phyloP scores from a whole-genome alignment of 805 yeast genomes.

The Metschnikowia vanudenii region DNA sequence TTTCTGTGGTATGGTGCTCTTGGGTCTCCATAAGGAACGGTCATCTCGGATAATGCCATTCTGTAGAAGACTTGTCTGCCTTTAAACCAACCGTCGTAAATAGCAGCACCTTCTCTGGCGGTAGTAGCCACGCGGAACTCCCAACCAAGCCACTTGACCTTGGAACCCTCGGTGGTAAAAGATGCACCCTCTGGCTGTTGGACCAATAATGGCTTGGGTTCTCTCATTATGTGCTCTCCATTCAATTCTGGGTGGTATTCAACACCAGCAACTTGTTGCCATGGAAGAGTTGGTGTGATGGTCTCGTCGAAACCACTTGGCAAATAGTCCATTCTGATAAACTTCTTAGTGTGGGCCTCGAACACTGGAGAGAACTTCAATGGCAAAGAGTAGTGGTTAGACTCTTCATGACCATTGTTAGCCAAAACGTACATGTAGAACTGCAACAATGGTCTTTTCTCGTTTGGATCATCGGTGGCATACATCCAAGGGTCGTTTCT shows the following conservation, averaged over 20 bases:
- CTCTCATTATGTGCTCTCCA: constrained; percentile 50
- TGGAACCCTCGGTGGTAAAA: constrained; percentile 56
- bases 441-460: constrained; percentile 62
- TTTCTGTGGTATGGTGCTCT: constrained; percentile 81
- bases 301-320: constrained; percentile 71
- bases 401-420: constrained; percentile 61
- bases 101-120: constrained; percentile 76
- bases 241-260: constrained; percentile 75
- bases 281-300: constrained; percentile 54
- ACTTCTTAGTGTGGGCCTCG: constrained; percentile 57
- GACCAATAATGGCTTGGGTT: constrained; percentile 66
- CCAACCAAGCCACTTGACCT: constrained; percentile 82
- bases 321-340: constrained; percentile 68
- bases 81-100: constrained; percentile 70
- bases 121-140: constrained; percentile 68
- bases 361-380: constrained; percentile 73
- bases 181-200: constrained; percentile 80
- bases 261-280: constrained; percentile 58
- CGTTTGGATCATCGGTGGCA: constrained; percentile 69
- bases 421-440: constrained; percentile 72
- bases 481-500: constrained; percentile 84
- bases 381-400: constrained; percentile 75
- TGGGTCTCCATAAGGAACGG: constrained; percentile 86
- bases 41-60: constrained; percentile 75
- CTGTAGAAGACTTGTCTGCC: constrained; percentile 77